These are phyloP conservation scores for Xerocomus brunneocitrinus DNA, from an alignment of 768 basidiomycete species.

Conservation along the genomic window DNA sequence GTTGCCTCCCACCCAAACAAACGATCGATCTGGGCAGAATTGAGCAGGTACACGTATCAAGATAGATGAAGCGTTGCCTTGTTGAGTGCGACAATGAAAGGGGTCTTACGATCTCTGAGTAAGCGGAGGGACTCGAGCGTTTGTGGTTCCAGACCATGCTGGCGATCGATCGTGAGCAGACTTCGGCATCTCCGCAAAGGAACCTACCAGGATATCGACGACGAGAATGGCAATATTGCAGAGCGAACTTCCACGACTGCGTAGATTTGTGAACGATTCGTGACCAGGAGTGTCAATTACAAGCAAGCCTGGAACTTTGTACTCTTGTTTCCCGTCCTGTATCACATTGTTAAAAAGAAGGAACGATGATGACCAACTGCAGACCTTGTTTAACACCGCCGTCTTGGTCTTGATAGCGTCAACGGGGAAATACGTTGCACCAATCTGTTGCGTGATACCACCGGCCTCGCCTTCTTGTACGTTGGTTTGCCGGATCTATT, in stretches of 20 bases:
- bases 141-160: constrained; percentile 98
- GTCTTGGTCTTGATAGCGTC: constrained; percentile 94
- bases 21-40: constrained; percentile 77
- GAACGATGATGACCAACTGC: constrained; percentile 7
- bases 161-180: constrained; percentile 6
- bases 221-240: constrained; percentile 99
- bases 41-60: constrained; percentile 8
- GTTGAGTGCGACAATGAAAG: constrained; percentile 98
- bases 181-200: not conserved
- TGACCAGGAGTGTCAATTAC: constrained; percentile 98
- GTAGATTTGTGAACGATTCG: constrained; percentile 97
- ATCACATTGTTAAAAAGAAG: constrained; percentile 7
- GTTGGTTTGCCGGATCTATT: constrained; percentile 96
- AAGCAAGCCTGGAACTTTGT: constrained; percentile 94
- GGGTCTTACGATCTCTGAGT: constrained; percentile 89
- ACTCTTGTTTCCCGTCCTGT: constrained; percentile 79
- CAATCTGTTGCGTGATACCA: constrained; percentile 99
- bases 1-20: constrained; percentile 92
- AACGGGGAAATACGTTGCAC: constrained; percentile 98
- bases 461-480: constrained; percentile 99
- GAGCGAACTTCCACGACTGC: constrained; percentile 90
- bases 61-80: constrained; percentile 50
- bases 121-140: constrained; percentile 94
- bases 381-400: constrained; percentile 81
- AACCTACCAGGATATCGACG: constrained; percentile 89